Conservation (phyloP, 495 filamentous ascomycete genomes). For the Podospora pseudoanserina region DNA sequence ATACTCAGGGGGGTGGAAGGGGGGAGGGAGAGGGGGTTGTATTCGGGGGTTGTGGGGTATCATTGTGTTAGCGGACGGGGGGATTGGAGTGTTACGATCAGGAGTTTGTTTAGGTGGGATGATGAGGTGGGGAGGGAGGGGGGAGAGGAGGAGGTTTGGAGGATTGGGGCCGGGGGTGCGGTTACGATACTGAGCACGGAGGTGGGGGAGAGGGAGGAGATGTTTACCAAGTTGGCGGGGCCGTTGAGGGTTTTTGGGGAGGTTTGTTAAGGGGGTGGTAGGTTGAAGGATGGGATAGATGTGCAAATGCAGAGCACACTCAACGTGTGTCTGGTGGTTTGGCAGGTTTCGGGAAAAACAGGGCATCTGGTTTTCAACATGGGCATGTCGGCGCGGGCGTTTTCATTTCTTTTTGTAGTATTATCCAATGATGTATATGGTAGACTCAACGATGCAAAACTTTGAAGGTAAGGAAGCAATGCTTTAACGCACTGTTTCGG, state of each 20-base stretch:
- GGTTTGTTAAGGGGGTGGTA: slow-evolving; percentile 14
- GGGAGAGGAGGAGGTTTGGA: slow-evolving; percentile 58
- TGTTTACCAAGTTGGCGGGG: slow-evolving; percentile 74
- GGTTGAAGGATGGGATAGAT: background rate
- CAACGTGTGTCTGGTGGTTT: slow-evolving; percentile 15
- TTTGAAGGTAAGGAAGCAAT: background rate
- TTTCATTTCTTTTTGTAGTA: background rate
- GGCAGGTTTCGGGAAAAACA: background rate
- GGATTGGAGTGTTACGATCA: slow-evolving; percentile 84
- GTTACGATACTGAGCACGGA: slow-evolving; percentile 75
- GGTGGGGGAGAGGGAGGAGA: slow-evolving; percentile 84
- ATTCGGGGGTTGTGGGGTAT: slow-evolving; percentile 86
- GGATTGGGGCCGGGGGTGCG: slow-evolving; percentile 82
- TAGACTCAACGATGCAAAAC: background rate
- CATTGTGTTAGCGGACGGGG: slow-evolving; percentile 79
- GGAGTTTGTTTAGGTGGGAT: slow-evolving; percentile 68
- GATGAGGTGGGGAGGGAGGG: slow-evolving; percentile 39
- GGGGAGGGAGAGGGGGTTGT: slow-evolving; percentile 66
- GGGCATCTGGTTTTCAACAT: slow-evolving; percentile 9
- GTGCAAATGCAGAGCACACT: background rate
- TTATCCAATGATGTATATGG: background rate
- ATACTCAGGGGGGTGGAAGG: slow-evolving; percentile 66
- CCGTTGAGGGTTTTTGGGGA: slow-evolving; percentile 56
- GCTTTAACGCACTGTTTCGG: slow-evolving; percentile 3
- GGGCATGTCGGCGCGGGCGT: slow-evolving; percentile 12